phyloP scores from a whole-genome alignment of 2,329 filamentous ascomycete species.

The Graphium sp. region DNA sequence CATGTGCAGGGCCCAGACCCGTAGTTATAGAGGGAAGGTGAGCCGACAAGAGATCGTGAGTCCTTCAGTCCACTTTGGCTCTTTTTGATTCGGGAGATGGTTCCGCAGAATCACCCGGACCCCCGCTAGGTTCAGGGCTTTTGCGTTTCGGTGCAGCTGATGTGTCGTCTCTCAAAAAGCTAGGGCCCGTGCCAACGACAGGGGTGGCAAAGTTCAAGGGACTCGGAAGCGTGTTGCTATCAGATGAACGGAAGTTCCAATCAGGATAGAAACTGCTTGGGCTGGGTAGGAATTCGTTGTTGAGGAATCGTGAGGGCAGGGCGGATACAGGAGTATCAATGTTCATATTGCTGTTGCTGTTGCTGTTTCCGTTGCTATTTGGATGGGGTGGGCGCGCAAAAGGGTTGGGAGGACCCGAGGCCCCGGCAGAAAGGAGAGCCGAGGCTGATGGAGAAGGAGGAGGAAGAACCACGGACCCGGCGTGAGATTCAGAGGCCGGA shows the following conservation, averaged over 20 bases:
- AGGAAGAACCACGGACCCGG: conserved; percentile 80
- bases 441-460: conserved; percentile 84
- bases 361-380: conserved; percentile 21
- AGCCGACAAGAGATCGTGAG: neutral
- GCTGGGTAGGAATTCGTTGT: conserved; percentile 72
- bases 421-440: conserved; percentile 74
- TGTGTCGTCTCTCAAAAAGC: conserved; percentile 41
- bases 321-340: conserved; percentile 71
- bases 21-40: conserved; percentile 3
- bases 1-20: no score
- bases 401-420: conserved; percentile 83
- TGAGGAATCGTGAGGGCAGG: conserved; percentile 79
- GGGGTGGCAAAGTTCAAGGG: conserved; percentile 89
- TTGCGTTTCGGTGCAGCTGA: conserved; percentile 26
- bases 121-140: conserved; percentile 31
- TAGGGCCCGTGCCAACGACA: conserved; percentile 41
- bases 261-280: conserved; percentile 80
- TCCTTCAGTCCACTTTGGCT: conserved; percentile 30
- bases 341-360: conserved; percentile 17
- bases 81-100: conserved; percentile 31
- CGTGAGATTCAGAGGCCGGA: conserved; percentile 30
- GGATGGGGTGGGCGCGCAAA: conserved; percentile 80
- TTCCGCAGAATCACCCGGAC: conserved; percentile 22
- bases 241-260: conserved; percentile 59
- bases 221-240: conserved; percentile 78